Conservation (phyloP, 176 grass and related monocot genomes). For the Rhynchospora breviuscula region DNA sequence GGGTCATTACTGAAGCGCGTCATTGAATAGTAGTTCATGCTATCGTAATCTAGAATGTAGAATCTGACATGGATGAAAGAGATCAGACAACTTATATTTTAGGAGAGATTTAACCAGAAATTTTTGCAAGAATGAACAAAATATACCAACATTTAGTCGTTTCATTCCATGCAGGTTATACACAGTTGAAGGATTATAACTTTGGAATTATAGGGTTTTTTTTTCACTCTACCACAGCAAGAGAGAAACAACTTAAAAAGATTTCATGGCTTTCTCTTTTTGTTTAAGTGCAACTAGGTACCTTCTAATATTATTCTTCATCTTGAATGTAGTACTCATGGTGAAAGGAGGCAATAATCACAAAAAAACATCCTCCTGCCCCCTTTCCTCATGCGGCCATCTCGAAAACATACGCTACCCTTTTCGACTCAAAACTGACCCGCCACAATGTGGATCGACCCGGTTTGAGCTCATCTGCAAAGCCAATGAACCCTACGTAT, state of each 20-base stretch:
- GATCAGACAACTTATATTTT: too few relatives aligned
- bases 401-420: background rate
- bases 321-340: background rate
- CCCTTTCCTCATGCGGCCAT: conserved; percentile 31
- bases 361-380: background rate
- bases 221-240: background rate
- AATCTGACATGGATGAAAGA: too few relatives aligned
- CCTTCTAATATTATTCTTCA: background rate
- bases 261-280: background rate
- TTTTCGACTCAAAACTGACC: conserved; percentile 26
- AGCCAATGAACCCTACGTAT: conserved; percentile 14
- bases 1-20: too few relatives aligned
- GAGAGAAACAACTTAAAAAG: background rate
- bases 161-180: too few relatives aligned
- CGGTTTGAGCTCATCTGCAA: conserved; percentile 25
- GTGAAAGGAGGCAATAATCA: background rate
- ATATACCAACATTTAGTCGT: too few relatives aligned
- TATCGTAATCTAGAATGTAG: too few relatives aligned
- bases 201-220: background rate
- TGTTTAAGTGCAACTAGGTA: background rate
- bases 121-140: too few relatives aligned
- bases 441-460: conserved; percentile 6
- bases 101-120: too few relatives aligned
- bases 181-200: background rate
- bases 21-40: too few relatives aligned